These are phyloP conservation scores for Pichia sp. DNA, from an alignment of 1,139 yeast species.

Conservation along the genomic window DNA sequence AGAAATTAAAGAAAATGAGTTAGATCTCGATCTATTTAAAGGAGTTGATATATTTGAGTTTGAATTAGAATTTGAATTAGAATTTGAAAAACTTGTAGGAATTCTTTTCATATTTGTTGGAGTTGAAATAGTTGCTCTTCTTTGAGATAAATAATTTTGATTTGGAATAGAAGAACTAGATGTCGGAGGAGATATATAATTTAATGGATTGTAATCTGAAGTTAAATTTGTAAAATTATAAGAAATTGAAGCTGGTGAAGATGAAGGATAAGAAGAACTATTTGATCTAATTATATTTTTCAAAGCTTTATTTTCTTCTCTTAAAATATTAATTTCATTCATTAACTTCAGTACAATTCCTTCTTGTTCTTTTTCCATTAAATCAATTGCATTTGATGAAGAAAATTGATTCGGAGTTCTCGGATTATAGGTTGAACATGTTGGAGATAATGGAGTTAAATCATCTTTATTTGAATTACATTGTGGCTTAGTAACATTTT, in stretches of 20 bases:
- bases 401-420: slow-evolving; percentile 3
- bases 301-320: slow-evolving; percentile 43
- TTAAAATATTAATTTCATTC: slow-evolving; percentile 47
- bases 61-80: background rate
- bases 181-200: slow-evolving; percentile 6
- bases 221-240: background rate
- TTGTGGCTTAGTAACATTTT: background rate
- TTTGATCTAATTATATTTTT: slow-evolving; percentile 15
- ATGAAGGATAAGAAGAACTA: slow-evolving; percentile 12
- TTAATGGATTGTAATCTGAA: background rate
- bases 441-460: background rate
- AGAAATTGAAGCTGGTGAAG: slow-evolving; percentile 4
- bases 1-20: slow-evolving; percentile 1
- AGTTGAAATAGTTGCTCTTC: slow-evolving; percentile 22
- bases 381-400: slow-evolving; percentile 35
- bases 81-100: background rate
- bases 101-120: slow-evolving; percentile 12
- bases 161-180: background rate
- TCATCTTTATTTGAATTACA: no score
- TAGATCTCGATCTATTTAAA: slow-evolving; percentile 10
- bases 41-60: slow-evolving; percentile 4
- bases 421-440: slow-evolving; percentile 1
- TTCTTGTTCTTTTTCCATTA: slow-evolving; percentile 66
- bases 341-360: slow-evolving; percentile 54
- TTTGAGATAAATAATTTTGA: slow-evolving; percentile 9